phyloP scores from a whole-genome alignment of 306 rosid species.

The Glycine latifolia region DNA sequence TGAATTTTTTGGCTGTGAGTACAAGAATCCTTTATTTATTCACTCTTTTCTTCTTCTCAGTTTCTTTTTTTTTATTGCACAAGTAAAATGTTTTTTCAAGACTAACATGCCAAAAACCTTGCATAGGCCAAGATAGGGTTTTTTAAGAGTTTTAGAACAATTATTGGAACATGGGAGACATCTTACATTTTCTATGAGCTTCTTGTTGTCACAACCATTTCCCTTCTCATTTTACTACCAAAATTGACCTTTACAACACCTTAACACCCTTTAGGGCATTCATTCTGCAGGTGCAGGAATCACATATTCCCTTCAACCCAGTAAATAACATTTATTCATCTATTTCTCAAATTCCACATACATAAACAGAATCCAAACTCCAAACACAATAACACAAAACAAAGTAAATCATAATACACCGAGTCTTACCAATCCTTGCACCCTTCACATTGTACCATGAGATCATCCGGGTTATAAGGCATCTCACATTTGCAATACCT shows the following conservation, averaged over 20 bases:
- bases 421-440: constrained; percentile 79
- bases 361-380: not conserved
- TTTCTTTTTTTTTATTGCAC: not conserved
- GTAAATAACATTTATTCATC: not conserved
- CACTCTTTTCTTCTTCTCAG: not conserved
- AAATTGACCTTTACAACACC: not conserved
- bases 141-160: not conserved
- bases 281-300: constrained; percentile 23
- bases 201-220: not conserved
- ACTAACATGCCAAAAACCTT: not conserved
- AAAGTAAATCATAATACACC: constrained; percentile 41
- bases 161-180: not conserved
- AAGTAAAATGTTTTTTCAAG: constrained; percentile 7
- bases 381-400: not conserved
- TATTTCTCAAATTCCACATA: not conserved
- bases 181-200: constrained; percentile 10
- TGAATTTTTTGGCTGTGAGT: not conserved
- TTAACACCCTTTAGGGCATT: not conserved
- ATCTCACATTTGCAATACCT: constrained; percentile 90
- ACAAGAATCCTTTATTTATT: constrained; percentile 5
- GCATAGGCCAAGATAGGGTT: constrained; percentile 15
- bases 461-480: constrained; percentile 91
- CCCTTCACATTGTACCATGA: constrained; percentile 87
- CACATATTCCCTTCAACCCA: constrained; percentile 5
- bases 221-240: not conserved